A percentile compares a stretch with the other conserved stretches of the same genome.
Evolutionary conservation across 1,284 basidiomycete species (phyloP).

Genomic region (Pholiota adiposa): DNA sequence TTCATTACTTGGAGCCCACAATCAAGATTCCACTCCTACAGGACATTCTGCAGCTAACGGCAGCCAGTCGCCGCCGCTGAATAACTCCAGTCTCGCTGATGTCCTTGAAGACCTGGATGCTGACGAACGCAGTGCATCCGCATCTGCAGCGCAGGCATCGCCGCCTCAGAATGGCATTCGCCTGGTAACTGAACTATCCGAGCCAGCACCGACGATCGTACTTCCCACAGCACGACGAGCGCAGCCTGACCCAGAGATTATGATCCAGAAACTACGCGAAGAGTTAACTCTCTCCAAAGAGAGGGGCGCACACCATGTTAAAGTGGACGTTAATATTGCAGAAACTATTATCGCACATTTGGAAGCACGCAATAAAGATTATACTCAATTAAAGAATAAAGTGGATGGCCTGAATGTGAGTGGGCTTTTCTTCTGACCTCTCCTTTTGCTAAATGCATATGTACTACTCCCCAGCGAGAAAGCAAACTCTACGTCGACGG

Average conservation of each 20-base stretch:
- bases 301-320: slow-evolving; percentile 65
- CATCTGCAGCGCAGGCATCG: neutral
- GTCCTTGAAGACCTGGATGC: slow-evolving; percentile 20
- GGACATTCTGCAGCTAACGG: neutral
- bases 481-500: slow-evolving; percentile 94
- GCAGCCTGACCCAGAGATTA: slow-evolving; percentile 49
- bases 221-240: slow-evolving; percentile 34
- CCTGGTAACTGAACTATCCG: neutral
- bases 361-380: slow-evolving; percentile 69
- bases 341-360: slow-evolving; percentile 75
- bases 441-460: slow-evolving; percentile 6
- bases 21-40: slow-evolving; percentile 19
- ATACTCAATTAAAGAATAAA: slow-evolving; percentile 71
- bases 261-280: slow-evolving; percentile 54
- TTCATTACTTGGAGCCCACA: slow-evolving; percentile 17
- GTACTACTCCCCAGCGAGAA: slow-evolving; percentile 58
- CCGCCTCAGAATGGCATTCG: neutral
- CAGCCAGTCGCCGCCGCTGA: neutral
- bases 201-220: slow-evolving; percentile 1
- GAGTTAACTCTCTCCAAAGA: slow-evolving; percentile 68
- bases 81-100: slow-evolving; percentile 2
- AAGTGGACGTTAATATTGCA: slow-evolving; percentile 77
- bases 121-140: neutral
- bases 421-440: slow-evolving; percentile 16
- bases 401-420: slow-evolving; percentile 88